phyloP scores from a whole-genome alignment of 1,284 basidiomycete genomes.

The Kalmanozyma brasiliensis region DNA sequence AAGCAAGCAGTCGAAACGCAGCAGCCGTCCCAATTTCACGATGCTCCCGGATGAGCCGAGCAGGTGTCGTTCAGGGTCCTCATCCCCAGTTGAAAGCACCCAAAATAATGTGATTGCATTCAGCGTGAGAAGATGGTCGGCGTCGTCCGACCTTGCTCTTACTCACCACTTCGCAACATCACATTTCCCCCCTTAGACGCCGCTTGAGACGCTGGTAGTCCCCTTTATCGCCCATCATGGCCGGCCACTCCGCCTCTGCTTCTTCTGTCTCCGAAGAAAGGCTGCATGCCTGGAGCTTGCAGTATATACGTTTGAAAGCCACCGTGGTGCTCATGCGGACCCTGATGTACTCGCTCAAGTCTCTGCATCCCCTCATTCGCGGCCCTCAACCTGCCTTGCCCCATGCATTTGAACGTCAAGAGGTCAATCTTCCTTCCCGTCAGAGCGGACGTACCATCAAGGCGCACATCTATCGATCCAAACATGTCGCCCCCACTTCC shows the following conservation, averaged over 20 bases:
- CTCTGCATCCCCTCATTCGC: conserved; percentile 17
- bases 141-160: too few species aligned
- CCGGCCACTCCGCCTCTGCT: conserved; percentile 1
- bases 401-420: conserved; percentile 20
- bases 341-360: conserved; percentile 22
- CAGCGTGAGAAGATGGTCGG: too few species aligned
- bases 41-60: too few species aligned
- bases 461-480: conserved; percentile 48
- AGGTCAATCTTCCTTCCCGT: conserved; percentile 45
- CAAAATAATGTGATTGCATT: too few species aligned
- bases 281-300: conserved; percentile 28
- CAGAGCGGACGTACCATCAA: conserved; percentile 42
- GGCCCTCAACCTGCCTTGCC: conserved; percentile 13
- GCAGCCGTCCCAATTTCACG: too few species aligned
- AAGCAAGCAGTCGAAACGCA: too few species aligned
- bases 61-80: too few species aligned
- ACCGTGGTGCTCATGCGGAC: conserved; percentile 25
- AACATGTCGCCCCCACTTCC: conserved; percentile 11
- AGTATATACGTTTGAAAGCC: conserved; percentile 32
- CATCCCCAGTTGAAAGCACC: too few species aligned
- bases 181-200: neutral
- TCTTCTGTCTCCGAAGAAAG: conserved; percentile 21
- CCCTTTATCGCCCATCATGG: neutral
- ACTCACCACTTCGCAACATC: neutral
- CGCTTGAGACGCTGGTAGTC: neutral